phyloP scores from a whole-genome alignment of 2,329 filamentous ascomycete genomes.

The Fusarium newnesense region DNA sequence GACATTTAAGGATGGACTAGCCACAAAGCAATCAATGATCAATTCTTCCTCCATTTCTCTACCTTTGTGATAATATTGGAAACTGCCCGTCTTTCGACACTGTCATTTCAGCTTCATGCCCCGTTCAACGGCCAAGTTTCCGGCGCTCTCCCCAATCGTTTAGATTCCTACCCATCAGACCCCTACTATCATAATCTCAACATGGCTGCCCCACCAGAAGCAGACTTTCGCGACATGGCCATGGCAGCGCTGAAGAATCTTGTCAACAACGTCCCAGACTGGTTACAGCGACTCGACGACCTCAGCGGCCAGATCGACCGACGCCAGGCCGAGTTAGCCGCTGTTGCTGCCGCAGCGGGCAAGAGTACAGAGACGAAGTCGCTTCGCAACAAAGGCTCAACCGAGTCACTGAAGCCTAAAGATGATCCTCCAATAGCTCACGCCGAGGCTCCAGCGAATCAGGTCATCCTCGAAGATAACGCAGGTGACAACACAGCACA shows the following conservation, averaged over 20 bases:
- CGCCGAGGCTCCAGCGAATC: slow-evolving; percentile 23
- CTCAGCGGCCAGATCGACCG: slow-evolving; percentile 69
- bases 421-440: slow-evolving; percentile 50
- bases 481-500: slow-evolving; percentile 6
- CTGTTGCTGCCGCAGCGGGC: slow-evolving; percentile 50
- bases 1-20: too few species aligned
- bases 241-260: slow-evolving; percentile 68
- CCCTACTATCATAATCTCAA: neutral
- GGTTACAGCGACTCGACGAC: slow-evolving; percentile 68
- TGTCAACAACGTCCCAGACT: slow-evolving; percentile 66
- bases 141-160: too few species aligned
- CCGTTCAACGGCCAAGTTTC: too few species aligned
- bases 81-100: too few species aligned
- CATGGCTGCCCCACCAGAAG: slow-evolving; percentile 45
- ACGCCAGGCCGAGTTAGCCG: slow-evolving; percentile 69
- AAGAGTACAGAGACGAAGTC: slow-evolving; percentile 51
- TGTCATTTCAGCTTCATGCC: too few species aligned
- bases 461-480: slow-evolving; percentile 36
- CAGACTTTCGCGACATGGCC: slow-evolving; percentile 51
- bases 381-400: slow-evolving; percentile 62
- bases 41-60: too few species aligned
- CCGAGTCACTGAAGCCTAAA: slow-evolving; percentile 62
- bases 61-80: too few species aligned
- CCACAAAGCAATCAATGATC: too few species aligned
- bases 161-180: too few species aligned